Evolutionary conservation across 2,329 filamentous ascomycete genomes (phyloP).

Genomic region (Lachnellula occidentalis): DNA sequence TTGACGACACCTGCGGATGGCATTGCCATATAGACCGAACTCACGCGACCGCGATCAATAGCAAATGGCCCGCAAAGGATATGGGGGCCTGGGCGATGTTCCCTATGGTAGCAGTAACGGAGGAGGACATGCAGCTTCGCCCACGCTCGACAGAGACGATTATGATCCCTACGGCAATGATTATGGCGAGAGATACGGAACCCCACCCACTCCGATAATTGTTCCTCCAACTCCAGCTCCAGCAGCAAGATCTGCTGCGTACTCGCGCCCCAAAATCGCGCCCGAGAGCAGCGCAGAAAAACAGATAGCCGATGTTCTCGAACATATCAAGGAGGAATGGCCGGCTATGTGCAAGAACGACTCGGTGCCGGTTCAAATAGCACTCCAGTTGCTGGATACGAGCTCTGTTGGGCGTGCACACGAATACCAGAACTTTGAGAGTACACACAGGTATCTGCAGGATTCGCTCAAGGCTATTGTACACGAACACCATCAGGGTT

Average conservation of each 20-base stretch:
- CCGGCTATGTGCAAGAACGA: constrained; percentile 83
- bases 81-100: constrained; percentile 28
- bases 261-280: constrained; percentile 16
- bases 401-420: constrained; percentile 90
- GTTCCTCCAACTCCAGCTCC: constrained; percentile 20
- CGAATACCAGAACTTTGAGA: constrained; percentile 78
- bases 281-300: constrained; percentile 28
- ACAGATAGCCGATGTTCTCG: constrained; percentile 50
- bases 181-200: constrained; percentile 27
- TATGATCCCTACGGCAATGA: constrained; percentile 28
- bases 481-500: constrained; percentile 97
- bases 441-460: constrained; percentile 84
- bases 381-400: constrained; percentile 88
- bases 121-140: constrained; percentile 20
- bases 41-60: constrained; percentile 20
- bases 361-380: constrained; percentile 88
- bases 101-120: constrained; percentile 20
- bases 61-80: constrained; percentile 30
- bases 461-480: constrained; percentile 90
- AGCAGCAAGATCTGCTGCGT: constrained; percentile 11
- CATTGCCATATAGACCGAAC: constrained; percentile 11
- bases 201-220: constrained; percentile 18
- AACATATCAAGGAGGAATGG: constrained; percentile 85
- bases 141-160: constrained; percentile 22
- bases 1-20: constrained; percentile 16